Evolutionary conservation across 2,329 filamentous ascomycete genomes (phyloP).

Genomic region (Pestalotiopsis sp.): DNA sequence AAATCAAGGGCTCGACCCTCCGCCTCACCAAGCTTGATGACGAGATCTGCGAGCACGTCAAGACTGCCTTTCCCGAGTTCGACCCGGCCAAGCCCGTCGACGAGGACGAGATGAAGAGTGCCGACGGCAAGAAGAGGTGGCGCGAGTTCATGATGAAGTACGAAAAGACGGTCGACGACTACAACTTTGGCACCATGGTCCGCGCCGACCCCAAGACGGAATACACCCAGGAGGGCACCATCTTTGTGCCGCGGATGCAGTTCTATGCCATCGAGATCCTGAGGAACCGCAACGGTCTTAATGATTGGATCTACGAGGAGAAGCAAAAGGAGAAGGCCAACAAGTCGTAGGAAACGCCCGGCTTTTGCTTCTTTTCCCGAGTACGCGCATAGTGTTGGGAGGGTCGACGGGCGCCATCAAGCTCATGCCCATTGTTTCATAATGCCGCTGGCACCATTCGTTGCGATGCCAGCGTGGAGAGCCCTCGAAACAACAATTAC

Average conservation of each 20-base stretch:
- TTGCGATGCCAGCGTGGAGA: too few species aligned
- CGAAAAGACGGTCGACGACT: conserved; percentile 94
- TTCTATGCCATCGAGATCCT: conserved; percentile 80
- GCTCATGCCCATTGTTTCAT: too few species aligned
- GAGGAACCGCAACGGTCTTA: conserved; percentile 84
- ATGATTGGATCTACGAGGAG: conserved; percentile 96
- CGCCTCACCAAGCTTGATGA: conserved; percentile 94
- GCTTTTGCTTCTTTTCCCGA: background rate
- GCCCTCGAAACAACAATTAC: too few species aligned
- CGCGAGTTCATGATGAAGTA: conserved; percentile 92
- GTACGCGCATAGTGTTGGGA: background rate
- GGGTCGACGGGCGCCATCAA: too few species aligned
- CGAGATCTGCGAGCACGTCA: conserved; percentile 90
- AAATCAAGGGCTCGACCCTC: conserved; percentile 83
- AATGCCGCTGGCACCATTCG: too few species aligned
- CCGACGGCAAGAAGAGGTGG: conserved; percentile 91
- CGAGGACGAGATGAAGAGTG: conserved; percentile 98
- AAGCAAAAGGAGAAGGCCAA: conserved; percentile 63
- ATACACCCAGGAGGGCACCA: conserved; percentile 86
- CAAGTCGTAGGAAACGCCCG: conserved; percentile 21
- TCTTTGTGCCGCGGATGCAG: conserved; percentile 77
- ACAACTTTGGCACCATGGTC: conserved; percentile 96
- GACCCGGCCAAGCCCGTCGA: conserved; percentile 79
- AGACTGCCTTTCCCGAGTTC: conserved; percentile 88
- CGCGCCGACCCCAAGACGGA: conserved; percentile 77